Conservation (phyloP, 495 filamentous ascomycete genomes). For the Letharia lupina region DNA sequence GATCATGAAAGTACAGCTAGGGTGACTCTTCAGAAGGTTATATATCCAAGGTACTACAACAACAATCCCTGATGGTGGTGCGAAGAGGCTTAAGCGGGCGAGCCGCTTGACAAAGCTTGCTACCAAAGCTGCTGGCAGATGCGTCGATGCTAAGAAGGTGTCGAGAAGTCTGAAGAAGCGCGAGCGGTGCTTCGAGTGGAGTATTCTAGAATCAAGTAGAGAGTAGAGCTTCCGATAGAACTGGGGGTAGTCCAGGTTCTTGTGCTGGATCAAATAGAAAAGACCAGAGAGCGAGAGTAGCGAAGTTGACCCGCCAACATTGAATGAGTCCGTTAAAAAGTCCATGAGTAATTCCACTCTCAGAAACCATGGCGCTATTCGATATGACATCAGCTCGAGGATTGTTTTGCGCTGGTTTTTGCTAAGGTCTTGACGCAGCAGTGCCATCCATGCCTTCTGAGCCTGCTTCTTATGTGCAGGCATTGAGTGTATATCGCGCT, state of each 20-base stretch:
- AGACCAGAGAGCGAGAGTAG: slow-evolving; percentile 86
- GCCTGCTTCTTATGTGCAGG: slow-evolving; percentile 46
- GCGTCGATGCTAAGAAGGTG: slow-evolving; percentile 83
- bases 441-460: slow-evolving; percentile 75
- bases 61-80: slow-evolving; percentile 81
- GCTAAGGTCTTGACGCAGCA: slow-evolving; percentile 57
- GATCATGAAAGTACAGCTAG: slow-evolving; percentile 88
- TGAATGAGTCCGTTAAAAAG: slow-evolving; percentile 88
- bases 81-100: slow-evolving; percentile 68
- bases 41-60: slow-evolving; percentile 87
- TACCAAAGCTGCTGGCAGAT: slow-evolving; percentile 82
- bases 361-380: slow-evolving; percentile 79
- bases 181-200: slow-evolving; percentile 90
- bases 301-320: slow-evolving; percentile 74
- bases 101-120: slow-evolving; percentile 95
- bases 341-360: slow-evolving; percentile 90
- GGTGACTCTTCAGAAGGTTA: slow-evolving; percentile 86
- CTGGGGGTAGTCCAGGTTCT: slow-evolving; percentile 90
- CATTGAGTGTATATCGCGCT: slow-evolving; percentile 41
- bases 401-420: slow-evolving; percentile 71
- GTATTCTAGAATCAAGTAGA: slow-evolving; percentile 68
- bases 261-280: slow-evolving; percentile 86
- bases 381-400: slow-evolving; percentile 60
- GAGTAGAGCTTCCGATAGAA: slow-evolving; percentile 95
- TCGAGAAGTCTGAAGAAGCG: slow-evolving; percentile 89